Evolutionary conservation across 371 early-diverging fungal species (phyloP).

Genomic region (Apophysomyces sp.): DNA sequence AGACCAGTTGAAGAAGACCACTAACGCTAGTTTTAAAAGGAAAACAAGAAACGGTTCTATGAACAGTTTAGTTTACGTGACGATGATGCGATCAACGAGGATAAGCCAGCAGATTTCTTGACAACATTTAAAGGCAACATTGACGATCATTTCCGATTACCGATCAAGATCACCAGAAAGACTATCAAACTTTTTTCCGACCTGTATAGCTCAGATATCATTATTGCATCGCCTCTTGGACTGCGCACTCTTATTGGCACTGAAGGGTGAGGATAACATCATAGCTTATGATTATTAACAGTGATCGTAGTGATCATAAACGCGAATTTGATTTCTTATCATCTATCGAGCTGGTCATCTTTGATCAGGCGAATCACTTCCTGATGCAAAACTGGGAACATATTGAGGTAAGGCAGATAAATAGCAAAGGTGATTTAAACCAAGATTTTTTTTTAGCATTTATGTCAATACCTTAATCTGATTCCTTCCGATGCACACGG

Average conservation of each 20-base stretch:
- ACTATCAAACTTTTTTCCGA: constrained; percentile 83
- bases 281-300: not conserved
- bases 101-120: constrained; percentile 82
- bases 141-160: constrained; percentile 95
- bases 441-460: constrained; percentile 35
- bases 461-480: constrained; percentile 81
- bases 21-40: constrained; percentile 18
- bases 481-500: constrained; percentile 87
- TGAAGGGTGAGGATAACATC: constrained; percentile 55
- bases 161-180: constrained; percentile 85
- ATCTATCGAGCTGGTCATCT: constrained; percentile 86
- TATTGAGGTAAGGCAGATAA: constrained; percentile 50
- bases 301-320: constrained; percentile 66
- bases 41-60: constrained; percentile 79
- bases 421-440: not conserved
- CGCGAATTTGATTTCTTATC: constrained; percentile 92
- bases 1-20: not conserved
- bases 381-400: constrained; percentile 99
- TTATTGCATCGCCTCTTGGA: constrained; percentile 93
- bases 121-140: constrained; percentile 90
- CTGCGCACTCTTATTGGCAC: constrained; percentile 83
- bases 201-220: constrained; percentile 89
- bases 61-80: constrained; percentile 68
- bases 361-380: constrained; percentile 86
- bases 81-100: constrained; percentile 58